A percentile compares a stretch with the other conserved stretches of the same genome.
phyloP scores from a whole-genome alignment of 2,329 filamentous ascomycete species.

The Diaporthe destruens region DNA sequence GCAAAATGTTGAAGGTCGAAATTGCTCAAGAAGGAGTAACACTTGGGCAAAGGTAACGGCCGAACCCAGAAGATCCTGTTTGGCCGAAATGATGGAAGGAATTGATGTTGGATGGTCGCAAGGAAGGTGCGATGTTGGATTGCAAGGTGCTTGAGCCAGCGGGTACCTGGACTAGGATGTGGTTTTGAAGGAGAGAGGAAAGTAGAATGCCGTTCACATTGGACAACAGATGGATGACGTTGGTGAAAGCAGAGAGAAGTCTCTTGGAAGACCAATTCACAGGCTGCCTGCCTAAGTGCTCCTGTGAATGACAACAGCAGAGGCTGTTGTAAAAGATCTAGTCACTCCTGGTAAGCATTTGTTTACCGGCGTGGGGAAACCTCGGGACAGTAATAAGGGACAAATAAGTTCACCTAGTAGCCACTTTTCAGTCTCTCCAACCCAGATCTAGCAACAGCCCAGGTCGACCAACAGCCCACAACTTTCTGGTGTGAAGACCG shows the following conservation, averaged over 20 bases:
- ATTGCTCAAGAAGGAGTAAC: constrained; percentile 39
- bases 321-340: background rate
- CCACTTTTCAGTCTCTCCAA: background rate
- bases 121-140: constrained; percentile 11
- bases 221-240: background rate
- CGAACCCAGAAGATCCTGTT: background rate
- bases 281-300: background rate
- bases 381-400: background rate
- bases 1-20: constrained; percentile 7
- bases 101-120: background rate
- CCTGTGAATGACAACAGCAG: background rate
- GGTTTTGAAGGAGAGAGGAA: background rate
- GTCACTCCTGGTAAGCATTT: constrained; percentile 1
- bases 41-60: constrained; percentile 38
- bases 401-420: background rate
- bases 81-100: background rate
- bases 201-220: background rate
- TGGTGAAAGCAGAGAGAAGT: background rate
- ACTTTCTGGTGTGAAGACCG: background rate
- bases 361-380: background rate
- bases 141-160: background rate
- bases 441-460: background rate
- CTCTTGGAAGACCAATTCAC: background rate
- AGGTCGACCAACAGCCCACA: background rate
- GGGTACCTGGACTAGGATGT: background rate